Evolutionary conservation across 176 grass and related monocot genomes (phyloP).

Genomic region (Otatea glauca): DNA sequence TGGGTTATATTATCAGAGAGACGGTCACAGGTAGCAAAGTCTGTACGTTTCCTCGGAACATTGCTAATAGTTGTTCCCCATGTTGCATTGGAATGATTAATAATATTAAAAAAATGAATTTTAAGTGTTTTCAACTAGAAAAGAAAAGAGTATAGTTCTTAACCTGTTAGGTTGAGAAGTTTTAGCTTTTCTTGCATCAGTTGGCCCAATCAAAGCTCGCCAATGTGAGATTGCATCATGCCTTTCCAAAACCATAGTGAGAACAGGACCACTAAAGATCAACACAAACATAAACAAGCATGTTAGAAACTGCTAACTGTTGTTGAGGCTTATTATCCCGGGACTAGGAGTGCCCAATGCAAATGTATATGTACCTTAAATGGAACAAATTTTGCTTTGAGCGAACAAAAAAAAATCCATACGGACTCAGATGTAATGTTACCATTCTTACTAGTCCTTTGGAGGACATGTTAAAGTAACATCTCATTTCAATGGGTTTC

Average conservation of each 20-base stretch:
- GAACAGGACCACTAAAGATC: slow-evolving; percentile 69
- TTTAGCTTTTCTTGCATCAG: slow-evolving; percentile 84
- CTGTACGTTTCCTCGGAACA: not conserved
- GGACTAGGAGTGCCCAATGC: not conserved
- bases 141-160: not conserved
- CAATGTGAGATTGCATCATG: slow-evolving; percentile 67
- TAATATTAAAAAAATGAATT: not conserved
- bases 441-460: not conserved
- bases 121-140: slow-evolving; percentile 9
- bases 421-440: not conserved
- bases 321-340: not conserved
- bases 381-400: not conserved
- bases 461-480: not conserved
- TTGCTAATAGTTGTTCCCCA: not conserved
- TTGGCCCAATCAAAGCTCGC: slow-evolving; percentile 89
- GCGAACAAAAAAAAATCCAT: not conserved
- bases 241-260: slow-evolving; percentile 80
- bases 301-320: not conserved
- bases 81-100: not conserved
- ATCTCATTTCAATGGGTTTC: too few species aligned
- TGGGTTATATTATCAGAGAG: not conserved
- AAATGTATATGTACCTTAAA: slow-evolving; percentile 1
- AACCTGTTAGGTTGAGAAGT: slow-evolving; percentile 77
- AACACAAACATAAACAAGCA: slow-evolving; percentile 41
- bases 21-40: not conserved